Conservation (phyloP, 495 filamentous ascomycete species). For the Neurospora sp. region DNA sequence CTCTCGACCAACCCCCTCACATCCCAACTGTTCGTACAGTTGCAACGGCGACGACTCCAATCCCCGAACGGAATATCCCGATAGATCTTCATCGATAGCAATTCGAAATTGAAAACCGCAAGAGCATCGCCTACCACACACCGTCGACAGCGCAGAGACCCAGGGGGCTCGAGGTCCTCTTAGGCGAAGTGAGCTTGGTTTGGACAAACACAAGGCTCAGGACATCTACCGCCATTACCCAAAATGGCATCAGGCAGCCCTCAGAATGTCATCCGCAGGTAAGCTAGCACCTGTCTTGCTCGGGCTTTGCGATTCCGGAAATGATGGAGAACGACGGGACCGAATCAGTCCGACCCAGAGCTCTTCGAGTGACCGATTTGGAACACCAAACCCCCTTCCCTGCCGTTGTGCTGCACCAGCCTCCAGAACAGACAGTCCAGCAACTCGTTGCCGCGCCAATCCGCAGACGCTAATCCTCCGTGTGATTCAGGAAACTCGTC, state of each 20-base stretch:
- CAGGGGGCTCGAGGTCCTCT: not conserved
- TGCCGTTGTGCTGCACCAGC: not conserved
- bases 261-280: constrained; percentile 27
- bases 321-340: not conserved
- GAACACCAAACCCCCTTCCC: constrained; percentile 1
- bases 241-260: constrained; percentile 1
- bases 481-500: constrained; percentile 71
- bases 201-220: constrained; percentile 9
- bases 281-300: constrained; percentile 1
- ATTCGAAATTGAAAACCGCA: not conserved
- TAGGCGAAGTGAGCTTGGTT: not conserved
- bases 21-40: not conserved
- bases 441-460: not conserved
- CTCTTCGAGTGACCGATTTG: not conserved
- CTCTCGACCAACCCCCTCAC: not conserved
- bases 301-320: not conserved
- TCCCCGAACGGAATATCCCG: not conserved
- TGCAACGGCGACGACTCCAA: not conserved
- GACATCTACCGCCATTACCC: constrained; percentile 17
- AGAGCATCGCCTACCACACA: not conserved
- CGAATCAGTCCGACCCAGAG: not conserved
- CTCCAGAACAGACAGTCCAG: not conserved
- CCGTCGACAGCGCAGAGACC: not conserved
- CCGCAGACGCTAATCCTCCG: not conserved
- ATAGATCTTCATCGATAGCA: not conserved